These are phyloP conservation scores for Porphyrellus cyaneotinctus DNA, from an alignment of 768 basidiomycete genomes.

Conservation along the genomic window DNA sequence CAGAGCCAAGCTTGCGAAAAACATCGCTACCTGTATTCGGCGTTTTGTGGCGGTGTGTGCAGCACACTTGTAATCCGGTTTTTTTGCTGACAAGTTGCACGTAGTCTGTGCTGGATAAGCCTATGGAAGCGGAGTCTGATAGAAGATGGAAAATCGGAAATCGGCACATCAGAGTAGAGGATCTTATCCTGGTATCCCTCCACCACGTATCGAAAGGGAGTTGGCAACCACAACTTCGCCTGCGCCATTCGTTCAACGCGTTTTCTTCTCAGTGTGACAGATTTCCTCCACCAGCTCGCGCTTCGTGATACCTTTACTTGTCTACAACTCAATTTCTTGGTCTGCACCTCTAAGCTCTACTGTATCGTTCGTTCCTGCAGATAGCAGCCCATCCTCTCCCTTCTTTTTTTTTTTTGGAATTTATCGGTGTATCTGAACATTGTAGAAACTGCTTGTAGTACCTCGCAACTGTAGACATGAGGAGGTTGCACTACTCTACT, in stretches of 20 bases:
- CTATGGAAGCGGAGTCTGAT: constrained; percentile 65
- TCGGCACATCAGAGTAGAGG: constrained; percentile 54
- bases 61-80: background rate
- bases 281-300: background rate
- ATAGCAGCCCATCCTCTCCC: background rate
- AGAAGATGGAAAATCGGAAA: constrained; percentile 58
- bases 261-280: constrained; percentile 2
- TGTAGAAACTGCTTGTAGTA: background rate
- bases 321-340: background rate
- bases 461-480: no score
- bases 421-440: background rate
- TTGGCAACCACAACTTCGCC: constrained; percentile 76
- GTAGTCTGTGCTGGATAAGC: constrained; percentile 46
- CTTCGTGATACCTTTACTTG: background rate
- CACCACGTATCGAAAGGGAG: constrained; percentile 81
- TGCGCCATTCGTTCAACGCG: constrained; percentile 22
- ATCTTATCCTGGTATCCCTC: constrained; percentile 70
- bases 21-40: constrained; percentile 70
- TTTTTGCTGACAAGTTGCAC: constrained; percentile 7
- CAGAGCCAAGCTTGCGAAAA: constrained; percentile 70
- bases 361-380: background rate
- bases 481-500: no score
- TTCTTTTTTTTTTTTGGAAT: background rate
- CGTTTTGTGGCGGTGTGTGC: constrained; percentile 58
- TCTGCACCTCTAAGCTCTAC: background rate